Evolutionary conservation across 352 stramenopile genomes (phyloP).

Genomic region (Phytophthora citrophthora): DNA sequence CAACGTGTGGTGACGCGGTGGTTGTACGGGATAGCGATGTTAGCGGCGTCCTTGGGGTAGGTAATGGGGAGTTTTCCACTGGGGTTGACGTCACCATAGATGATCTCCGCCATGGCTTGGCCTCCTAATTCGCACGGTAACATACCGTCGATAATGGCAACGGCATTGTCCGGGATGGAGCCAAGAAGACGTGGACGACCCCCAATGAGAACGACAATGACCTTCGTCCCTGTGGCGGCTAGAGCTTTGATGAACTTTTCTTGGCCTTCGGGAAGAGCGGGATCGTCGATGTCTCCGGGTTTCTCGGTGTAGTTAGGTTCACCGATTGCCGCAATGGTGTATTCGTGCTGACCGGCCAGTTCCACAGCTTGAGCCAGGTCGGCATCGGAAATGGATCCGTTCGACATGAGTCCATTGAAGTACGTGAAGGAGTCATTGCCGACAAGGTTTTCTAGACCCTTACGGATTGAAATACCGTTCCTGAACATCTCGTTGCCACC

Average conservation of each 20-base stretch:
- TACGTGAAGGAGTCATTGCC: slow-evolving; percentile 41
- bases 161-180: slow-evolving; percentile 49
- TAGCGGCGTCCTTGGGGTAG: slow-evolving; percentile 69
- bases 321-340: slow-evolving; percentile 76
- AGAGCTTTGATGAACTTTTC: slow-evolving; percentile 72
- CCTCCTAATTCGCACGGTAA: slow-evolving; percentile 78
- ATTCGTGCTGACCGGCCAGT: slow-evolving; percentile 46
- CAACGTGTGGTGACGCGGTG: slow-evolving; percentile 59
- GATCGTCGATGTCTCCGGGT: slow-evolving; percentile 76
- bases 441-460: slow-evolving; percentile 26
- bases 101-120: slow-evolving; percentile 81
- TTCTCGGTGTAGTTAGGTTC: slow-evolving; percentile 84
- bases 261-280: slow-evolving; percentile 61
- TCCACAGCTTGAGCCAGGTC: slow-evolving; percentile 53
- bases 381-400: slow-evolving; percentile 47
- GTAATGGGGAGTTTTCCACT: slow-evolving; percentile 84
- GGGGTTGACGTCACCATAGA: slow-evolving; percentile 80
- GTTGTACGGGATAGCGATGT: slow-evolving; percentile 75
- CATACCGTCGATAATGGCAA: slow-evolving; percentile 79
- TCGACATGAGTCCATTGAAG: slow-evolving; percentile 53
- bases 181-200: slow-evolving; percentile 77
- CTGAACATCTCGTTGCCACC: slow-evolving; percentile 56
- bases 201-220: slow-evolving; percentile 78
- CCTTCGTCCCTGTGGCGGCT: slow-evolving; percentile 59
- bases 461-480: slow-evolving; percentile 53